Conservation (phyloP, 2,329 filamentous ascomycete species). For the Verticillium zaregamsianum region DNA sequence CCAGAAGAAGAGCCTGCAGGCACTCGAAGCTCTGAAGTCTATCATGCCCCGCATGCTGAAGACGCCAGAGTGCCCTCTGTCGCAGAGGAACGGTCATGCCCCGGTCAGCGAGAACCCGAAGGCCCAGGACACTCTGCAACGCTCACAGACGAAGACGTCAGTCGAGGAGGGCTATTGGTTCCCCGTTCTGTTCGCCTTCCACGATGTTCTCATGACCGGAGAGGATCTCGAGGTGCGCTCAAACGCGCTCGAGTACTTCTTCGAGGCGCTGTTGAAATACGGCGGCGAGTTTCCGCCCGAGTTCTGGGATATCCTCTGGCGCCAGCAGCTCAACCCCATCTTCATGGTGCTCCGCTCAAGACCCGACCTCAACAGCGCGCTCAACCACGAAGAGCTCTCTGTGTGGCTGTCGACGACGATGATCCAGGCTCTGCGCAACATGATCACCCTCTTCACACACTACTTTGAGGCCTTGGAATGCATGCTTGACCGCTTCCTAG, state of each 20-base stretch:
- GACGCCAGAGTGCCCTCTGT: conserved; percentile 91
- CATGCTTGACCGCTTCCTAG: conserved; percentile 96
- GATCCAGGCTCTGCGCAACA: conserved; percentile 96
- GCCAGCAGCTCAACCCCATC: conserved; percentile 94
- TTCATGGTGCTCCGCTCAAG: conserved; percentile 97
- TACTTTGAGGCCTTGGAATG: conserved; percentile 96
- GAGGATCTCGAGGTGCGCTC: conserved; percentile 95
- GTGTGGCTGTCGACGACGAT: conserved; percentile 99
- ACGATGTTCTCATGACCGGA: conserved; percentile 98
- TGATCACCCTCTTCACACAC: conserved; percentile 98
- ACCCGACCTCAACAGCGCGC: conserved; percentile 91
- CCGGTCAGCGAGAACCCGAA: conserved; percentile 32
- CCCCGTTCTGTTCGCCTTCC: conserved; percentile 94
- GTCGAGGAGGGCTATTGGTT: conserved; percentile 99
- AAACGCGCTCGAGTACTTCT: conserved; percentile 90
- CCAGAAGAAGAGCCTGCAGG: conserved; percentile 96
- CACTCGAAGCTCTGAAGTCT: conserved; percentile 90
- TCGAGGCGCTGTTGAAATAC: conserved; percentile 86
- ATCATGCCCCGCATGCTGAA: conserved; percentile 93
- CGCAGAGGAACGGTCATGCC: conserved; percentile 48
- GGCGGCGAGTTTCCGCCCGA: conserved; percentile 87
- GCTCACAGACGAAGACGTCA: conserved; percentile 71
- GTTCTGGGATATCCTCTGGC: conserved; percentile 98
- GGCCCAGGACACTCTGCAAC: conserved; percentile 37
- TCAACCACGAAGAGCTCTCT: conserved; percentile 93